Base-by-base conservation (phyloP, 345 rosid species). In the Psidium friedrichsthalianum region DNA sequence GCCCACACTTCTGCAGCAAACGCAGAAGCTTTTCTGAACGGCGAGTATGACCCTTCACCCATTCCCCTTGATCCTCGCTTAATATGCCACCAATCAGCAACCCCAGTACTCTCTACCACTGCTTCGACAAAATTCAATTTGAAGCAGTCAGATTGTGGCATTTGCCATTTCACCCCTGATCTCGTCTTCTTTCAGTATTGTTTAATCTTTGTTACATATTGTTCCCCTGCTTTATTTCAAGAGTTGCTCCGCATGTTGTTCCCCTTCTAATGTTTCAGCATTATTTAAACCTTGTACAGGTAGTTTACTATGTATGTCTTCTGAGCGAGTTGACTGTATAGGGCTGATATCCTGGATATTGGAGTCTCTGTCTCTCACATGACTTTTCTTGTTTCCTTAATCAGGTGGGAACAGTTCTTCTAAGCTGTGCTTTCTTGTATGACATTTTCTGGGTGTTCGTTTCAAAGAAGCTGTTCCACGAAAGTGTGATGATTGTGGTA, bases 401-500 rank as follows among this genome's bases (percentile, higher is more conserved):
- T 89, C 94, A 98, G 98, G 99, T 98, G 20, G 99, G 99, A 83
- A 96, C 98, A 54, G 98, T 96, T 87, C 98, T 98, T 87, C 97
- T 98, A 86, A 89, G 99, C 83, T 96, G 99, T 87, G 98, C 99
- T 78, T 98, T 98, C 93, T 88, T 96, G 87, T 96, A 98, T 59
- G 99, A 96, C 90, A 98, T 96, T 89, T 98, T 98, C 89, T 98
- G 99, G 99, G 99, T 98, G 87, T 98, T 96, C 59, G 88, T 96
- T 87, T 98, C 99, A 44, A 98, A 95, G 94, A 95, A 92, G 93
- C 83, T 95, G 92, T 98, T 96, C 92, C 93, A 94, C 40, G 98
- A 98, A 92, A 98, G 99, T 55, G 99, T 98, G 84, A 98, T 98
- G 99, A 98, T 98, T 88, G 98, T 95, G 88, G 99, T 96, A 92